Conservation (phyloP, 1,284 basidiomycete genomes). For the Schizophyllum commune region DNA sequence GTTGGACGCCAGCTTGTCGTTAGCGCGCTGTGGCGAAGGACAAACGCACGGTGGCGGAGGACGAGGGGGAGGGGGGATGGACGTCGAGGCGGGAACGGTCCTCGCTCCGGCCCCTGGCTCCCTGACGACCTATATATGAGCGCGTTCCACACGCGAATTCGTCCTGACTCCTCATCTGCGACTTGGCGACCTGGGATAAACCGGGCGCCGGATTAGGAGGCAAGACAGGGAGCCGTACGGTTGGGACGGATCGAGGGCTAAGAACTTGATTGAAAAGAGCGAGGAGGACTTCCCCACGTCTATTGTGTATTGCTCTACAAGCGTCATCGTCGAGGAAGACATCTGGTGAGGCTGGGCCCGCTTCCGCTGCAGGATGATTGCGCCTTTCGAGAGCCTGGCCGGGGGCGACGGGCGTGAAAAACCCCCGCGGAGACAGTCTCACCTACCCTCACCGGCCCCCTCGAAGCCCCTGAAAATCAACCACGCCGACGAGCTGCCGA, state of each 20-base stretch:
- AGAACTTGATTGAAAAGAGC: no score
- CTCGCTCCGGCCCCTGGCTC: neutral
- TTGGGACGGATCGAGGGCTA: no score
- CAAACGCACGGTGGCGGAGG: no score
- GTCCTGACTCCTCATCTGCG: neutral
- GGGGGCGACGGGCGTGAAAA: neutral
- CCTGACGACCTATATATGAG: neutral
- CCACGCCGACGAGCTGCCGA: no score
- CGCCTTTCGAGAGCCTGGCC: neutral
- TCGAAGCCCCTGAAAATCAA: neutral
- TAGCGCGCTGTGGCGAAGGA: neutral
- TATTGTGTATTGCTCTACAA: no score
- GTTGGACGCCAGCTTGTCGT: neutral
- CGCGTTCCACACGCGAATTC: neutral
- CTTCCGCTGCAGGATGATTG: neutral
- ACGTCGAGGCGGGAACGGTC: neutral
- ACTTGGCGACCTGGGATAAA: neutral
- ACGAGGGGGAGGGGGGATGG: neutral
- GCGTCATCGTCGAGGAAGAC: neutral
- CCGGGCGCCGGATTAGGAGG: neutral
- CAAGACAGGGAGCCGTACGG: neutral
- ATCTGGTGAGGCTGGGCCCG: no score
- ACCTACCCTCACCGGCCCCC: neutral
- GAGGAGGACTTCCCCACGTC: no score
- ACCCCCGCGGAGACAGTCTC: neutral